phyloP scores from a whole-genome alignment of 768 basidiomycete genomes.

The Sporobolomyces phaffii region DNA sequence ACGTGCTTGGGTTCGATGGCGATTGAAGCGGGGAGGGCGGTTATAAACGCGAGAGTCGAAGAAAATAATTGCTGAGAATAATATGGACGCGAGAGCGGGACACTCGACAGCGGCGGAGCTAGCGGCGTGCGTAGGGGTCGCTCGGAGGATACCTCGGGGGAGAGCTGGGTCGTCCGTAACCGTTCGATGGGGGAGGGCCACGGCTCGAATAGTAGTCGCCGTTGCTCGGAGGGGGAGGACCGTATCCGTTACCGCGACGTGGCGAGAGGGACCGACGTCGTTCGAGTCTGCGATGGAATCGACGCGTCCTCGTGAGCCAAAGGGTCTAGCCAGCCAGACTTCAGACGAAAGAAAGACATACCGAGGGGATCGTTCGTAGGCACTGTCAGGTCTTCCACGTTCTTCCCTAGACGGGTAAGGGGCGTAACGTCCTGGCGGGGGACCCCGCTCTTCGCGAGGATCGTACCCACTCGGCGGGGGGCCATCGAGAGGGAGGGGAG shows the following conservation, averaged over 20 bases:
- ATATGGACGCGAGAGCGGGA: background rate
- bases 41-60: background rate
- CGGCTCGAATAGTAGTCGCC: slow-evolving; percentile 27
- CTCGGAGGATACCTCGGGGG: slow-evolving; percentile 28
- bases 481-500: slow-evolving; percentile 3
- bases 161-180: slow-evolving; percentile 14
- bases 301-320: too few species aligned
- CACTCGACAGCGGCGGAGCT: background rate
- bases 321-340: too few species aligned
- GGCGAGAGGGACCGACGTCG: slow-evolving; percentile 37
- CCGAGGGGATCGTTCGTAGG: slow-evolving; percentile 29
- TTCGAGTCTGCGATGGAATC: slow-evolving; percentile 1
- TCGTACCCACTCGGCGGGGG: slow-evolving; percentile 19
- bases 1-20: too few species aligned
- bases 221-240: background rate
- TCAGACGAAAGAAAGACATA: slow-evolving; percentile 1
- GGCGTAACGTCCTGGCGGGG: slow-evolving; percentile 13
- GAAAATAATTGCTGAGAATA: too few species aligned
- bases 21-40: background rate
- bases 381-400: background rate
- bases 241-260: slow-evolving; percentile 21
- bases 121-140: slow-evolving; percentile 24
- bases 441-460: slow-evolving; percentile 29
- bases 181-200: background rate
- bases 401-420: slow-evolving; percentile 20